Evolutionary conservation across 495 filamentous ascomycete species (phyloP).

Genomic region (Stereocaulon alpinum): DNA sequence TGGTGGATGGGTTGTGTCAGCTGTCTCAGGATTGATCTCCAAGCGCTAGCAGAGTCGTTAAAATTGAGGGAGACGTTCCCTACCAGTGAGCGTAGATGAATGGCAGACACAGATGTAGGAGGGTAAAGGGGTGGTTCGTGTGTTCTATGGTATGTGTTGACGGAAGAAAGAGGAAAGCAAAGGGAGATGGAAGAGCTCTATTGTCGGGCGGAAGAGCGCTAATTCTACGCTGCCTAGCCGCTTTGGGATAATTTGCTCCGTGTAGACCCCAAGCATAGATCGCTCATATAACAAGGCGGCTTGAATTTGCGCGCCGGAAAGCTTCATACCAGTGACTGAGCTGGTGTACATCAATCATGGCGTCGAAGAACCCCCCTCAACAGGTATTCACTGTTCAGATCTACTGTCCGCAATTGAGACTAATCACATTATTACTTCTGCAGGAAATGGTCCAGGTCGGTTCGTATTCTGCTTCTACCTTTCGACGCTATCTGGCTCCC

Average conservation of each 20-base stretch:
- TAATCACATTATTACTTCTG: background rate
- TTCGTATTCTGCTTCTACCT: conserved; percentile 42
- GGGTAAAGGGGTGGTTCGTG: background rate
- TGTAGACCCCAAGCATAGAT: conserved; percentile 6
- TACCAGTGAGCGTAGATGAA: no score
- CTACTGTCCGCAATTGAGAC: conserved; percentile 12
- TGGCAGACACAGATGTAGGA: background rate
- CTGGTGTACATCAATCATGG: conserved; percentile 25
- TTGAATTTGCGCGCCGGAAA: background rate
- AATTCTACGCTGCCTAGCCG: conserved; percentile 6
- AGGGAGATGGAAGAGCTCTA: conserved; percentile 4
- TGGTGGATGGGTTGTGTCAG: no score
- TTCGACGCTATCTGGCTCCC: background rate
- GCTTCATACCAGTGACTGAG: background rate
- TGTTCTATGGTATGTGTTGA: no score
- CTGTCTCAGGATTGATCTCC: no score
- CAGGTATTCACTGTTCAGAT: conserved; percentile 47
- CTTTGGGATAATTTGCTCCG: conserved; percentile 2
- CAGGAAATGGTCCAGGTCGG: conserved; percentile 99
- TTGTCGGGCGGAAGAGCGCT: conserved; percentile 3
- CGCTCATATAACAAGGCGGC: background rate
- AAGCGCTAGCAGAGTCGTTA: no score
- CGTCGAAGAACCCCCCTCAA: conserved; percentile 56
- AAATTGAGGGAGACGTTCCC: no score
- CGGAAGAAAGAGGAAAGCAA: background rate